Evolutionary conservation across 2,329 filamentous ascomycete species (phyloP).

Genomic region (Thelonectria olida): DNA sequence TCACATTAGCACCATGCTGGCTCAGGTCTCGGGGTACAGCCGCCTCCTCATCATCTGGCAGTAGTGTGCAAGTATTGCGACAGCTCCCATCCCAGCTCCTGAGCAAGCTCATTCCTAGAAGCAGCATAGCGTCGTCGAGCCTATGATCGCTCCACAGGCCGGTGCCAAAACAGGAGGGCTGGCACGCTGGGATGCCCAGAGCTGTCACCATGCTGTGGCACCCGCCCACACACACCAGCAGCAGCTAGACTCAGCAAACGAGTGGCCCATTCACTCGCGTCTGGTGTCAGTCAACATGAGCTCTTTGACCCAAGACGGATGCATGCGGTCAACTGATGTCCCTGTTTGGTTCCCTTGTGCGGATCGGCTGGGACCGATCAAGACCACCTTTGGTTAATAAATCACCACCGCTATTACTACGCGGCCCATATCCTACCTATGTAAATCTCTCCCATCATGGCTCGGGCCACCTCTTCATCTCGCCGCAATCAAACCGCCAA

Average conservation of each 20-base stretch:
- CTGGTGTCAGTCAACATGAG: neutral
- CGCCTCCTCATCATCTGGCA: neutral
- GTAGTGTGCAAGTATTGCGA: neutral
- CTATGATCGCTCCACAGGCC: neutral
- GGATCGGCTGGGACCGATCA: slow-evolving; percentile 39
- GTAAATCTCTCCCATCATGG: too few species aligned
- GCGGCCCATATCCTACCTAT: too few species aligned
- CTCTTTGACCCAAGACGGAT: too few species aligned
- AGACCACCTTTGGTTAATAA: slow-evolving; percentile 11
- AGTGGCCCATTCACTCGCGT: slow-evolving; percentile 10
- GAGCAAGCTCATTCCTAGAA: neutral
- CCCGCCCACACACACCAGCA: neutral
- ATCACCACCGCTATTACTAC: slow-evolving; percentile 14
- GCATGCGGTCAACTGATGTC: neutral
- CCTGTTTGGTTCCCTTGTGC: neutral
- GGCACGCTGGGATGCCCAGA: neutral
- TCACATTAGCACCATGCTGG: too few species aligned
- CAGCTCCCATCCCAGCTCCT: neutral
- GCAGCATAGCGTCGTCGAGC: neutral
- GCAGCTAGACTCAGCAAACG: slow-evolving; percentile 9
- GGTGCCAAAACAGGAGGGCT: slow-evolving; percentile 4
- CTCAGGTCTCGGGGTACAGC: neutral
- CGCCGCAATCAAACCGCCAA: slow-evolving; percentile 14
- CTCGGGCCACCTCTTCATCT: neutral
- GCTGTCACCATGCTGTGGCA: slow-evolving; percentile 12